phyloP scores from a whole-genome alignment of 495 filamentous ascomycete species.

The Massariosphaeria phaeospora region DNA sequence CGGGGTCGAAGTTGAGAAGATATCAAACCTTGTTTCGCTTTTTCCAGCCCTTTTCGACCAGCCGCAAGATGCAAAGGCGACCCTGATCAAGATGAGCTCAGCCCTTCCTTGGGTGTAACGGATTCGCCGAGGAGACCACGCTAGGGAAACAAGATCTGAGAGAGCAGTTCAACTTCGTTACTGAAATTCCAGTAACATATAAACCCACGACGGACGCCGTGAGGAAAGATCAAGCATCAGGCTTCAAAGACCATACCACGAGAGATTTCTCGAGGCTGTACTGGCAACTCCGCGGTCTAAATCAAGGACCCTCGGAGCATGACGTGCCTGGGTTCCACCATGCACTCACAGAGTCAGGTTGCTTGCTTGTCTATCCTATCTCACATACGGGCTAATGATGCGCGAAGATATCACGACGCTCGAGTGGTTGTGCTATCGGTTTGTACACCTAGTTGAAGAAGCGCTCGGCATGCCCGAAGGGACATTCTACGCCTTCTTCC shows the following conservation, averaged over 20 bases:
- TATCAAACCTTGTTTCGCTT: constrained; percentile 40
- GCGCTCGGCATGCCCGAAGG: constrained; percentile 44
- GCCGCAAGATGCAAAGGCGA: constrained; percentile 38
- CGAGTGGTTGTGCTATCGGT: constrained; percentile 45
- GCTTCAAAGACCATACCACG: too few relatives aligned
- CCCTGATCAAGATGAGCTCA: constrained; percentile 46
- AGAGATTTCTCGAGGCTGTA: constrained; percentile 40
- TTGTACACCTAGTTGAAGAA: constrained; percentile 50
- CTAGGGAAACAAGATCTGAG: constrained; percentile 46
- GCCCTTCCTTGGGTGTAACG: constrained; percentile 53
- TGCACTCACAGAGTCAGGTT: constrained; percentile 28
- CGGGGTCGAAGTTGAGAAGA: constrained; percentile 39
- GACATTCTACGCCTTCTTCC: constrained; percentile 48
- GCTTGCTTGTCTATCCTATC: constrained; percentile 21
- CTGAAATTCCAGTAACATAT: constrained; percentile 46
- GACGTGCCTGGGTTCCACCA: constrained; percentile 24
- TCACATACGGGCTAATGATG: constrained; percentile 16
- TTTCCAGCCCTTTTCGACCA: constrained; percentile 48
- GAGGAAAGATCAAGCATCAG: too few relatives aligned
- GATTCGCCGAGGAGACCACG: constrained; percentile 49
- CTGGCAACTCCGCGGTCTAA: constrained; percentile 51
- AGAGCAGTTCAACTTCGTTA: constrained; percentile 56
- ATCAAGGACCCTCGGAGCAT: constrained; percentile 42
- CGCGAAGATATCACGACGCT: constrained; percentile 47
- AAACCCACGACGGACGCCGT: background rate